Base-by-base conservation (phyloP, 345 rosid genomes). In the Aquilaria yunnanensis region DNA sequence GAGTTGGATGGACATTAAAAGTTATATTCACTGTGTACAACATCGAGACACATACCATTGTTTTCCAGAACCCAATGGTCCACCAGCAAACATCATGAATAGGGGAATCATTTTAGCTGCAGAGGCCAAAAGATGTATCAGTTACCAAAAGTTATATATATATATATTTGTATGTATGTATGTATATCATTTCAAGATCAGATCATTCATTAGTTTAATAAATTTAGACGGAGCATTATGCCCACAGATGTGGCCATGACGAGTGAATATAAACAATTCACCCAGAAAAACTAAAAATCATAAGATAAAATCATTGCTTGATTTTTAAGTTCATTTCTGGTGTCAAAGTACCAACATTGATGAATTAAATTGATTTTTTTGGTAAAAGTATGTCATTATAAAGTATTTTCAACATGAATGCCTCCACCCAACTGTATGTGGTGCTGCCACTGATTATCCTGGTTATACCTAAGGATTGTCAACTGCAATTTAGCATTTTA, bases 41-140 rank as follows among this genome's bases (percentile, higher is more conserved):
- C 31, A 16, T 14, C 48, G 61, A 66, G 51, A 14, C 43, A 3
- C 56, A 30, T 78, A 93, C 98, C 97, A 93, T 77, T 93, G 98
- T 54, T 62, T 68, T 70, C 98, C 98, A 54, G 98, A 77, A 57
- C 97, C 97, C 72, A 93, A 48, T 62, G 98, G 98, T 76, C 98
- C 98, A 41, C 98, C 98, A 13, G 97, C 90, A 67, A 89, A 90
- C 94, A 93, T 78, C 92, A 78, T 83, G 72, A 89, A 93, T 65
- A 93, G 77, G 41, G 97, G 97, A 66, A 93, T 74, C 98, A 93
- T 93, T 79, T 85, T 89, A 72, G 97, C 98, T 93, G 82, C 74
- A 81, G 59, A 54, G 43, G 41, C 62, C 52, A 58, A 51, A 70
- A 67, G 32, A 67, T 45, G 10, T 11, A 64, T 61, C 16, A 9